phyloP scores from a whole-genome alignment of 805 yeast genomes.

The Priceomyces castillae region DNA sequence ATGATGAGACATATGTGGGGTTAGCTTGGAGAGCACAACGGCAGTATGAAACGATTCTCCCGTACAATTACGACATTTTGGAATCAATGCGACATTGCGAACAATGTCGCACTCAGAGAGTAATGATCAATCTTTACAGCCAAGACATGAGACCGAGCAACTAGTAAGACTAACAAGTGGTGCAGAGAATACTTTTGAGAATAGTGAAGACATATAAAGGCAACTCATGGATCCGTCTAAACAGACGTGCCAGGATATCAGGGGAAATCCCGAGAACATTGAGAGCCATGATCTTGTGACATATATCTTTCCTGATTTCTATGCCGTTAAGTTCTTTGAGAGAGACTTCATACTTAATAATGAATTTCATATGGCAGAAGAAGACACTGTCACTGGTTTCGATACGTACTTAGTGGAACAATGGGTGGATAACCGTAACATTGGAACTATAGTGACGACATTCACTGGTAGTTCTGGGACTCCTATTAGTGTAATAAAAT shows the following conservation, averaged over 20 bases:
- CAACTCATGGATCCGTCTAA: background rate
- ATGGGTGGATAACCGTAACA: constrained; percentile 77
- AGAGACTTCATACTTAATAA: constrained; percentile 31
- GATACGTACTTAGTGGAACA: constrained; percentile 93
- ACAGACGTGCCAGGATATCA: background rate
- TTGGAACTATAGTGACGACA: constrained; percentile 68
- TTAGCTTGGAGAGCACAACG: too few relatives aligned
- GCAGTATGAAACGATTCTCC: too few relatives aligned
- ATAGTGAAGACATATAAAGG: background rate
- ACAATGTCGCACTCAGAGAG: too few relatives aligned
- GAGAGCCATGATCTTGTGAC: constrained; percentile 27
- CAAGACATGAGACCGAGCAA: too few relatives aligned
- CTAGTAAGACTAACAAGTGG: too few relatives aligned
- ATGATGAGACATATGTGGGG: too few relatives aligned
- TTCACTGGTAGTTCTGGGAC: constrained; percentile 84
- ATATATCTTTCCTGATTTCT: constrained; percentile 55
- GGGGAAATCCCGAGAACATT: background rate
- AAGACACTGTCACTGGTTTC: constrained; percentile 61
- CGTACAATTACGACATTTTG: too few relatives aligned
- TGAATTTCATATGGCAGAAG: constrained; percentile 43
- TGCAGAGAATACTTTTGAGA: background rate
- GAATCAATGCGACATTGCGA: too few relatives aligned
- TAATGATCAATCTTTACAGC: too few relatives aligned
- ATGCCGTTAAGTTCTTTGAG: constrained; percentile 48
- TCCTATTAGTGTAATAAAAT: constrained; percentile 52